Percentiles rank a stretch among this genome's conserved stretches.
These are phyloP conservation scores for Cyberlindnera saturnus DNA, from an alignment of 805 yeast species.

Conservation along the genomic window DNA sequence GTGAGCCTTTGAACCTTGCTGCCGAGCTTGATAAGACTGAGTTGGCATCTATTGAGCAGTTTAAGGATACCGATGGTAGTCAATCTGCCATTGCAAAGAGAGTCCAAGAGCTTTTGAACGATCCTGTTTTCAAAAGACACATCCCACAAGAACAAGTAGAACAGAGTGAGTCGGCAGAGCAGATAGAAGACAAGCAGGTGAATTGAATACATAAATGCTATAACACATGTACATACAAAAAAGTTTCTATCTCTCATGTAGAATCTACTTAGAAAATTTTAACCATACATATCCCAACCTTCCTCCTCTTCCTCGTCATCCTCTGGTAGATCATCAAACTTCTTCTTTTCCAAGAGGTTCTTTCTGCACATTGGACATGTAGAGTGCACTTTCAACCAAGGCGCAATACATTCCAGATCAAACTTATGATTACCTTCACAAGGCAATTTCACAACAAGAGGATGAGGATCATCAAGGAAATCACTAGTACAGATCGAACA, in stretches of 20 bases:
- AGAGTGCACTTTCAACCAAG: conserved; percentile 72
- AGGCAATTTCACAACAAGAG: conserved; percentile 69
- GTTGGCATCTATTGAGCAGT: conserved; percentile 4
- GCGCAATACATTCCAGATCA: conserved; percentile 85
- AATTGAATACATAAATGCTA: neutral
- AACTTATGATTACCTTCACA: conserved; percentile 64
- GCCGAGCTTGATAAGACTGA: conserved; percentile 31
- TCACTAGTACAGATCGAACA: conserved; percentile 83
- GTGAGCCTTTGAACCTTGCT: conserved; percentile 42
- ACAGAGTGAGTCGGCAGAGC: conserved; percentile 5
- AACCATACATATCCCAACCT: conserved; percentile 76
- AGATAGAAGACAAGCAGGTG: conserved; percentile 6
- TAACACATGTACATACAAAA: conserved; percentile 8
- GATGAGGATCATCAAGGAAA: conserved; percentile 67
- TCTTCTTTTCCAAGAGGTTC: conserved; percentile 52
- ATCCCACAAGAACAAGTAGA: conserved; percentile 11
- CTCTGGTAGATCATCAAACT: conserved; percentile 20
- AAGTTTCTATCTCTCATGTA: neutral
- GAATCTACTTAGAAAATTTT: conserved; percentile 16
- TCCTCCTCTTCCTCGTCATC: conserved; percentile 49
- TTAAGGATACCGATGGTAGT: conserved; percentile 3
- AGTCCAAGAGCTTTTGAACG: conserved; percentile 64
- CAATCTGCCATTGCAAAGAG: conserved; percentile 30
- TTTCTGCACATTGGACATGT: conserved; percentile 87
- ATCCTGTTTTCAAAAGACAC: conserved; percentile 63